Base-by-base conservation (phyloP, 495 filamentous ascomycete genomes). In the Lepidopterella palustris region DNA sequence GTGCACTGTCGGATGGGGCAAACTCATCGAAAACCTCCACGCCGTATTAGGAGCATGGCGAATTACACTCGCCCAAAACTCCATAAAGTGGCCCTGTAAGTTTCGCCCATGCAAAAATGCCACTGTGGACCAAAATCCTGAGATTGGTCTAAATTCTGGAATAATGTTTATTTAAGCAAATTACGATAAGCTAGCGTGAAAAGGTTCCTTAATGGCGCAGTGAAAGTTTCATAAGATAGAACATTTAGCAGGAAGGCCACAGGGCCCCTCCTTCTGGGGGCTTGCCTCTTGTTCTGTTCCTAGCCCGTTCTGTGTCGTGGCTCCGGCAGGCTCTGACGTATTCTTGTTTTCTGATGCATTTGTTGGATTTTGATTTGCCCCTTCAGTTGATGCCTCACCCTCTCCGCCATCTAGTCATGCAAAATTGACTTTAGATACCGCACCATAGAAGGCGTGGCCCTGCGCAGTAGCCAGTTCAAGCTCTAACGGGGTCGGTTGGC, bases 371-470 rank as follows among this genome's bases (percentile, higher is more conserved):
- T 27, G 40, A 32, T 28, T 54, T 15, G 53, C 40, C 5, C 2
- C 57, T 45, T 5, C 55, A n/a, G 23, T 40, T 55, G 29, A 20
- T 20, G 39, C 25, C 9, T 42, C 35, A 23, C 32, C 60, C 18
- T 59, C 50, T 63, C 80, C 74, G 59, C 77, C 87, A 87, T 89
- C 82, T 77, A 96, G 87, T 96, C 90, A 98, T 29, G 78, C 80
- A 72, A 86, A 87, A 64, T 77, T 80, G 72, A 82, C 81, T 79
- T 88, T 89, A 67, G 82, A 69, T 57, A 96, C 83, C 64, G 80
- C 76, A 74, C 87, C 78, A 76, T 90, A 96, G 79, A 97, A 99
- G 55, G 79, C 72, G 79, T 88, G 83, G 70, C 95, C 93, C 76
- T 97, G 93, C 63, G 76, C 80, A 54, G 77, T 79, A 55, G 95